Percentiles rank a stretch among this genome's conserved stretches.
Evolutionary conservation across 2,329 filamentous ascomycete genomes (phyloP).

Genomic region (Lachnellula arida): DNA sequence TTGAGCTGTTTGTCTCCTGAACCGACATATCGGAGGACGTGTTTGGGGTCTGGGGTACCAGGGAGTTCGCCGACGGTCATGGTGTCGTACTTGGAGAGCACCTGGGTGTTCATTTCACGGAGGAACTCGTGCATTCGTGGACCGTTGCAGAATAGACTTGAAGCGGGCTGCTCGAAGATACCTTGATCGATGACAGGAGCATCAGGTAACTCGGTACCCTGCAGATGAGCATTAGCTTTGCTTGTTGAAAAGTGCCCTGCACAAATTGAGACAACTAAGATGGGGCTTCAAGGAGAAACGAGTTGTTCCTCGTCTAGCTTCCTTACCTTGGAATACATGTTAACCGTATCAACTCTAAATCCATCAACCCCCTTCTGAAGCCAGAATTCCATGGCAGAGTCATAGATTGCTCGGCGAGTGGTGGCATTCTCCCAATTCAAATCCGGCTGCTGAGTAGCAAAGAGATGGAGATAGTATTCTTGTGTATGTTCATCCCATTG

Average conservation of each 20-base stretch:
- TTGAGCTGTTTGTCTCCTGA: constrained; percentile 55
- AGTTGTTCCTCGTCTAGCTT: background rate
- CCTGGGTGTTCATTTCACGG: constrained; percentile 55
- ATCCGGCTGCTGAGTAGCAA: constrained; percentile 71
- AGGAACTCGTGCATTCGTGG: constrained; percentile 66
- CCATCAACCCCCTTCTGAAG: constrained; percentile 67
- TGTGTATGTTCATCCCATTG: constrained; percentile 66
- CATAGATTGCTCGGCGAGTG: constrained; percentile 65
- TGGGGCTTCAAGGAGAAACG: background rate
- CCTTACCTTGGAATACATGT: constrained; percentile 60
- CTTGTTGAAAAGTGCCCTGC: background rate
- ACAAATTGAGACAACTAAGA: background rate
- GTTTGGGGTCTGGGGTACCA: constrained; percentile 51
- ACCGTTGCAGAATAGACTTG: constrained; percentile 59
- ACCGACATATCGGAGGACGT: constrained; percentile 57
- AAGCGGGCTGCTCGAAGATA: constrained; percentile 45
- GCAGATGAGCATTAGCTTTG: background rate
- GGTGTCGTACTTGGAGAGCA: constrained; percentile 57
- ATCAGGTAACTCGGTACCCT: constrained; percentile 49
- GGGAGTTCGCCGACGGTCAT: constrained; percentile 69
- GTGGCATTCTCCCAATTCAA: constrained; percentile 78
- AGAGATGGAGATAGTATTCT: constrained; percentile 75
- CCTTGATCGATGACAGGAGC: constrained; percentile 48
- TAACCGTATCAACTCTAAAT: constrained; percentile 72
- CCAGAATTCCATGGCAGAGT: constrained; percentile 73